Evolutionary conservation across 306 rosid species (phyloP).

Genomic region (Inga oerstediana): DNA sequence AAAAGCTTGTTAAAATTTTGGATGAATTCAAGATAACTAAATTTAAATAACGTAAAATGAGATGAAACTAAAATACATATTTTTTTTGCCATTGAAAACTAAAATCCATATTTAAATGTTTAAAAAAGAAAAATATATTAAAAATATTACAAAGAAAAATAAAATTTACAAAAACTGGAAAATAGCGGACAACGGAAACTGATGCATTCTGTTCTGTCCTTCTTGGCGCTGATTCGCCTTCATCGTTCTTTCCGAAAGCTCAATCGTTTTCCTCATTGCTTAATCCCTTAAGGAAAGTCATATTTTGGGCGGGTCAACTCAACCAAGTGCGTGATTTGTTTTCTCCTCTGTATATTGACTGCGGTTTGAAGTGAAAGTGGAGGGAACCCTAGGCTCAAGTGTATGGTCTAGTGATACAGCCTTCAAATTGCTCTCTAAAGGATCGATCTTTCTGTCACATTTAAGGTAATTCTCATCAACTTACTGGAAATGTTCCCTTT

Average conservation of each 20-base stretch:
- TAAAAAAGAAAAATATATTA: too few relatives aligned
- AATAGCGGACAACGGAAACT: neutral
- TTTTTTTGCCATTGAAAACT: too few relatives aligned
- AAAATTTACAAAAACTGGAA: neutral
- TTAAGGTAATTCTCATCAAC: conserved; percentile 15
- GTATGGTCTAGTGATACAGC: conserved; percentile 9
- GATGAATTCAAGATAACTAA: too few relatives aligned
- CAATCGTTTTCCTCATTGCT: neutral
- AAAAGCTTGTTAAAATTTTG: too few relatives aligned
- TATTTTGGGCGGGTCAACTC: conserved; percentile 29
- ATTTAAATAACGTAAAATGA: too few relatives aligned
- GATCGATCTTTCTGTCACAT: conserved; percentile 19
- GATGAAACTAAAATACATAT: too few relatives aligned
- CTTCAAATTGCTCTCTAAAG: conserved; percentile 22
- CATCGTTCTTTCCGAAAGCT: conserved; percentile 10
- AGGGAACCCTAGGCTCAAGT: conserved; percentile 45
- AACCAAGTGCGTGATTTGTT: conserved; percentile 21
- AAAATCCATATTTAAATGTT: neutral
- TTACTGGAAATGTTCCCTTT: conserved; percentile 10
- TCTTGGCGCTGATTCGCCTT: neutral
- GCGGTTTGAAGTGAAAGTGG: conserved; percentile 19
- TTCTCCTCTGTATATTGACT: conserved; percentile 15
- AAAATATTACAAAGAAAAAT: neutral
- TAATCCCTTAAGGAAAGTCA: neutral
- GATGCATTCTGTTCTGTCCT: neutral